Evolutionary conservation across 257 asterid genomes (phyloP).

Genomic region (Forsythia suspensa): DNA sequence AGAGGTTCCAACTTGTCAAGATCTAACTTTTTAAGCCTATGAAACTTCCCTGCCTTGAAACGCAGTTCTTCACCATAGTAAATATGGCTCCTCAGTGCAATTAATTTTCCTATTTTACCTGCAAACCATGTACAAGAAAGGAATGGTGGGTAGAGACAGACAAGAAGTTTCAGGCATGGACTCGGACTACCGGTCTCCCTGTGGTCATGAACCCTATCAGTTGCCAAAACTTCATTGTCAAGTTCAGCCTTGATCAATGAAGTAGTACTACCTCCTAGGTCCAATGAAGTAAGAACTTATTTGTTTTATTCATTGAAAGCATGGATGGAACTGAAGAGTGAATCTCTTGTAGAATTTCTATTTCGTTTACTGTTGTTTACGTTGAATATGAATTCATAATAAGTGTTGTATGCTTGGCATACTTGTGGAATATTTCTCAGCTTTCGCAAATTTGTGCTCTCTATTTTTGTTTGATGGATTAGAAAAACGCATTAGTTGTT

Average conservation of each 20-base stretch:
- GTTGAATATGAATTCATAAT: constrained; percentile 20
- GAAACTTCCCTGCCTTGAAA: too few species aligned
- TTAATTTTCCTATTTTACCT: too few species aligned
- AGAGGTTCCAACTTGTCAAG: too few species aligned
- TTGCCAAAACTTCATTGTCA: constrained; percentile 90
- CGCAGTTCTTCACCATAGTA: too few species aligned
- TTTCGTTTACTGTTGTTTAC: not conserved
- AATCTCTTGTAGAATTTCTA: constrained; percentile 10
- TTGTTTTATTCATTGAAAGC: not conserved
- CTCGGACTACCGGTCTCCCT: constrained; percentile 98
- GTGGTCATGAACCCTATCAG: constrained; percentile 97
- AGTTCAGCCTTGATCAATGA: constrained; percentile 48
- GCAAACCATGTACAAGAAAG: too few species aligned
- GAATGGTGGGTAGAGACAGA: constrained; percentile 87
- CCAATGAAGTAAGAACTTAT: not conserved
- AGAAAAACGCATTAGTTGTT: too few species aligned
- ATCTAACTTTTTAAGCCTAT: too few species aligned
- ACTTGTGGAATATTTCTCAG: constrained; percentile 16
- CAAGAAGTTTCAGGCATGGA: constrained; percentile 95
- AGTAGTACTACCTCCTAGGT: not conserved
- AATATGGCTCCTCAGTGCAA: too few species aligned
- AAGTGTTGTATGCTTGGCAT: constrained; percentile 27
- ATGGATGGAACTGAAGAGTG: constrained; percentile 7
- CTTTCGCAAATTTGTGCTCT: not conserved
- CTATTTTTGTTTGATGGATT: too few species aligned